A percentile compares a stretch with the other conserved stretches of the same genome.
Evolutionary conservation across 2,329 filamentous ascomycete species (phyloP).

Genomic region (Stagonosporopsis cucurbitacearum): DNA sequence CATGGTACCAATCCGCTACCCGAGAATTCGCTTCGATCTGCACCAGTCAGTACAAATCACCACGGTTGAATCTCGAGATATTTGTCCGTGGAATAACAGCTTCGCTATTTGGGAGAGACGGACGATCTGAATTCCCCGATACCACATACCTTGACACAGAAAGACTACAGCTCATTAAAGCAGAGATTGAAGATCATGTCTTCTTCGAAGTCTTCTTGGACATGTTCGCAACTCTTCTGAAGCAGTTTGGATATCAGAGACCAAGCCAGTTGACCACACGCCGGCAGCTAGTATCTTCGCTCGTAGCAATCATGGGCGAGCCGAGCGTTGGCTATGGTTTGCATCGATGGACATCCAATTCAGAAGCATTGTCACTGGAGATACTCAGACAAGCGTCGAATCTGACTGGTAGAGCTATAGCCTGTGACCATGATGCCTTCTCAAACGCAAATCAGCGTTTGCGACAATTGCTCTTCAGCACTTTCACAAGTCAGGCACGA

Average conservation of each 20-base stretch:
- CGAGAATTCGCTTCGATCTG: slow-evolving; percentile 20
- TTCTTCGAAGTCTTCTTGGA: slow-evolving; percentile 62
- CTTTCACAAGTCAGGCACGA: slow-evolving; percentile 41
- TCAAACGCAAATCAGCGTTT: slow-evolving; percentile 47
- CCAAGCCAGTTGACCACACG: slow-evolving; percentile 23
- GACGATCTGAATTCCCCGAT: slow-evolving; percentile 53
- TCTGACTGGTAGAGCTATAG: slow-evolving; percentile 36
- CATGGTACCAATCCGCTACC: slow-evolving; percentile 47
- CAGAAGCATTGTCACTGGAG: slow-evolving; percentile 55
- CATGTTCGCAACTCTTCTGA: slow-evolving; percentile 50
- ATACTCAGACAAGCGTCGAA: slow-evolving; percentile 52
- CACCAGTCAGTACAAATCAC: slow-evolving; percentile 25
- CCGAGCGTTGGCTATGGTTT: slow-evolving; percentile 32
- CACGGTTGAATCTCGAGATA: slow-evolving; percentile 43
- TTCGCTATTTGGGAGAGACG: slow-evolving; percentile 51
- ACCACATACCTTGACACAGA: slow-evolving; percentile 65
- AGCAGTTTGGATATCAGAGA: slow-evolving; percentile 35
- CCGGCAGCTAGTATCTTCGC: slow-evolving; percentile 38
- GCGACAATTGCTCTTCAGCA: slow-evolving; percentile 40
- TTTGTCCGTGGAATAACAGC: slow-evolving; percentile 57
- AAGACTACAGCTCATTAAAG: slow-evolving; percentile 60
- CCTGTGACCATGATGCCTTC: slow-evolving; percentile 45
- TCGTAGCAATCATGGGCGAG: slow-evolving; percentile 51
- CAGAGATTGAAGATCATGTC: slow-evolving; percentile 61
- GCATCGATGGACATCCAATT: slow-evolving; percentile 49